Evolutionary conservation across 352 stramenopile genomes (phyloP), one percentile per base, ranked within the genome.

Genomic region (Lagenidium giganteum): DNA sequence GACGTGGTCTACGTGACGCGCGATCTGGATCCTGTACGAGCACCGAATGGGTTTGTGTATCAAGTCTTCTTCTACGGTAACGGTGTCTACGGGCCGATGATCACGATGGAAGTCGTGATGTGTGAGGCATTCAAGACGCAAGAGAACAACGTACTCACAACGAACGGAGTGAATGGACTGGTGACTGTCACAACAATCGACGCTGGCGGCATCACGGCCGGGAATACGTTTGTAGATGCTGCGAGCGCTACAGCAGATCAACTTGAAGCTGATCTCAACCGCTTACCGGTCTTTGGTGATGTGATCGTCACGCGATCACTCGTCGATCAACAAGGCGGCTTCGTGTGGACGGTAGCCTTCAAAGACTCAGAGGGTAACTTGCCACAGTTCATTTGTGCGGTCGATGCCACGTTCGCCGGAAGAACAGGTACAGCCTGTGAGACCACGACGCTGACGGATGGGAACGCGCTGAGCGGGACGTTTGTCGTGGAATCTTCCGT

Each of bases 11-110:
- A 69, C 30, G 81, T 93, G n/a, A 83, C 71, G 5, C 67, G 67
- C 14, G 50, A 43, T 0, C 9, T 57, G 4, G 60, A 89, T 21
- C 4, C 61, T 0, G 37, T 43, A 1, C 44, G 51, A 1, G 67
- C 66, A 8, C 40, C 42, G 2, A 88, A 82, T 26, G 81, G 81
- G 0, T 87, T 77, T 41, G 47, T 89, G 5, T 93, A 90, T 30
- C 47, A 28, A 0, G 59, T 93, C 14, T 89, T 88, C 44, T 93
- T 93, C 29, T 75, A 84, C 27, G 81, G 78, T 3, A 89, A 90
- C 21, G 70, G 70, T 1, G 78, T 89, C 7, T 65, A 67, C 5
- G 59, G 67, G 0, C 46, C 67, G 16, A 26, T 70, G 7, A 32
- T 36, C 0, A 27, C 16, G n/a, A 44, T 82, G 27, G 57, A 44